These are phyloP conservation scores for Hymenoscyphus scutula DNA, from an alignment of 2,329 filamentous ascomycete species.

Conservation along the genomic window DNA sequence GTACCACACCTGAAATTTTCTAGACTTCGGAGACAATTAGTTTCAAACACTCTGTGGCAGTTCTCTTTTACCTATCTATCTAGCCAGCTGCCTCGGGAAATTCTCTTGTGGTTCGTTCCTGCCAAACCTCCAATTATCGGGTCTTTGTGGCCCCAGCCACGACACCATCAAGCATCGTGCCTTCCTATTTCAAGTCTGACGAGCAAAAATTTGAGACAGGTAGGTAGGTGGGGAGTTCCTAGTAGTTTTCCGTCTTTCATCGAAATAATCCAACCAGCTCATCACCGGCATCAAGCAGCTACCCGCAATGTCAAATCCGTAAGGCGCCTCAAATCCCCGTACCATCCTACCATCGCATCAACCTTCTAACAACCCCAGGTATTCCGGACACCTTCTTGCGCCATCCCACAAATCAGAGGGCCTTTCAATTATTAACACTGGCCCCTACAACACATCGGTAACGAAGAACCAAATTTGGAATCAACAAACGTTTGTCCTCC, in stretches of 20 bases:
- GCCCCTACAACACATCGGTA: too few species aligned
- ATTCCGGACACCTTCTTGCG: neutral
- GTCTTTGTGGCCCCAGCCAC: neutral
- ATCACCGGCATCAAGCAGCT: too few species aligned
- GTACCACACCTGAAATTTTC: too few species aligned
- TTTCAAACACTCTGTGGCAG: too few species aligned
- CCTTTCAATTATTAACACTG: too few species aligned
- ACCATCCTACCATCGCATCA: neutral
- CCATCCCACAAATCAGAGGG: neutral
- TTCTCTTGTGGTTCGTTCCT: neutral
- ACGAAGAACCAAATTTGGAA: neutral
- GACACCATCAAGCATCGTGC: neutral
- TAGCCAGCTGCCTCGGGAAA: too few species aligned
- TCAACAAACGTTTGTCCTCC: neutral
- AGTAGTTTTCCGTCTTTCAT: neutral
- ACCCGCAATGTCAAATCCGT: neutral
- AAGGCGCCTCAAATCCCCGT: neutral
- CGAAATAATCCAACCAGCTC: too few species aligned
- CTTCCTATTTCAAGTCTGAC: neutral
- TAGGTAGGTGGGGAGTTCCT: too few species aligned
- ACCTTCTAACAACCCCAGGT: neutral
- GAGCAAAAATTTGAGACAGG: neutral
- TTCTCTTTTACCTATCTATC: too few species aligned
- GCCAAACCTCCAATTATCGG: neutral
- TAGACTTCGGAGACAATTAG: too few species aligned